Base-by-base conservation (phyloP, 768 basidiomycete genomes). In the Tylopilus rubrobrunneus region DNA sequence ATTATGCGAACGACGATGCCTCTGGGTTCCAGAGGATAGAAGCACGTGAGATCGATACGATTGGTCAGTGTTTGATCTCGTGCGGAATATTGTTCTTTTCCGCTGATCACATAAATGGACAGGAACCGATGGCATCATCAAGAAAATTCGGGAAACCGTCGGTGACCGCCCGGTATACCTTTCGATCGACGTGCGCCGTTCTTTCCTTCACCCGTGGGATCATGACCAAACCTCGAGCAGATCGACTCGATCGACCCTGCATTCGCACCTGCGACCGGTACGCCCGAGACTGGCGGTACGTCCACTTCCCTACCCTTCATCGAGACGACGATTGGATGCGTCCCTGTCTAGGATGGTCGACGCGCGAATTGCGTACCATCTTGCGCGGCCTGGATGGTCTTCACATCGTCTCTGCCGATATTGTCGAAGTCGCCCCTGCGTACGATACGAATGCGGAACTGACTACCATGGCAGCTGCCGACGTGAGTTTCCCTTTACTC, bases 381-480 rank as follows among this genome's bases (percentile, higher is more conserved):
- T 69, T 92, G 53, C 75, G 89, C 45, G 89, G 89, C 19, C 70
- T 92, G 14, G 84, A 85, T 50, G 88, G 89, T 14, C 74, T 92
- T 48, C 74, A 82, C 55, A 84, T 92, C 56, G 87, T 92, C 44
- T 88, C 84, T 36, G 87, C 85, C 9, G 90, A 92, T 65, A 82
- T 92, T 42, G 90, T 92, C 44, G 90, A 92, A 65, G 90, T 92
- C 23, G 85, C 87, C 1, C 90, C 89, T 15, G 87, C 89, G 7
- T 89, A 91, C 63, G 89, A 89, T 55, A 78, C 76, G 9, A 83
- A 82, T 53, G 83, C 81, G 14, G 83, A 84, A 60, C 72, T 81
- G 50, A 84, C 83, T 4, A 80, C 81, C 11, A 80, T 84, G 75
- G 81, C 82, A 2, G 83, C 83, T 25, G 83, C 82, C 0, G 82